Evolutionary conservation across 139 green algal species (phyloP).

Genomic region (Klebsormidium nitens): DNA sequence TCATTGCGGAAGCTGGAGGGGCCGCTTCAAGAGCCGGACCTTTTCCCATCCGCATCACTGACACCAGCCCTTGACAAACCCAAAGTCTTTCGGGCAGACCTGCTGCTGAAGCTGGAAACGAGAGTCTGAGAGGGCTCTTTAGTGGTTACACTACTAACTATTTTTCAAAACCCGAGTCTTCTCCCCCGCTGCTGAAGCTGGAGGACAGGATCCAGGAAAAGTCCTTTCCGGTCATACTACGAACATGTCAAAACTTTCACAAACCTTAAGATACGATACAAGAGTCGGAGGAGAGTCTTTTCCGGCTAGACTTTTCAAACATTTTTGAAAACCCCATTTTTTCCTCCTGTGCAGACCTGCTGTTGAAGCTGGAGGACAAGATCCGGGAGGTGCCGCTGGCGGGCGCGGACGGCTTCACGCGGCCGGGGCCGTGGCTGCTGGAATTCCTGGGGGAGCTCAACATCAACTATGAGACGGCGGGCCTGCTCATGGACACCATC

Average conservation of each 20-base stretch:
- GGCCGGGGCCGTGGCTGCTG: conserved; percentile 46
- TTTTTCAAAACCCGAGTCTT: background rate
- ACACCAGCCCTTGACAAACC: too few relatives aligned
- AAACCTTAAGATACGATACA: too few relatives aligned
- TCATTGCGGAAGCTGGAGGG: too few relatives aligned
- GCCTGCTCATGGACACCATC: conserved; percentile 6
- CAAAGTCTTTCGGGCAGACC: too few relatives aligned
- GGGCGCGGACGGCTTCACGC: conserved; percentile 41
- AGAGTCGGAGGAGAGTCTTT: too few relatives aligned
- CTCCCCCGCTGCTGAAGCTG: conserved; percentile 10
- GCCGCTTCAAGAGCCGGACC: too few relatives aligned
- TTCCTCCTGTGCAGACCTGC: conserved; percentile 16
- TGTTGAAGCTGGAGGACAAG: conserved; percentile 16
- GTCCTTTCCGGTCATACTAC: background rate
- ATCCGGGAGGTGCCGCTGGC: conserved; percentile 2
- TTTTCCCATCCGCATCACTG: too few relatives aligned
- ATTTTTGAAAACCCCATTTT: background rate
- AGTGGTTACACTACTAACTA: too few relatives aligned
- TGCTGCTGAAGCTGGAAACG: too few relatives aligned
- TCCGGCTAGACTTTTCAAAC: too few relatives aligned
- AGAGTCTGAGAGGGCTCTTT: too few relatives aligned
- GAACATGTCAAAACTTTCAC: too few relatives aligned
- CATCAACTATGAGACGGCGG: conserved; percentile 4
- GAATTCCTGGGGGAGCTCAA: conserved; percentile 44
- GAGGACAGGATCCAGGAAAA: conserved; percentile 7